A percentile compares a stretch with the other conserved stretches of the same genome.
phyloP scores from a whole-genome alignment of 768 basidiomycete species.

The Tulasnella sp. region DNA sequence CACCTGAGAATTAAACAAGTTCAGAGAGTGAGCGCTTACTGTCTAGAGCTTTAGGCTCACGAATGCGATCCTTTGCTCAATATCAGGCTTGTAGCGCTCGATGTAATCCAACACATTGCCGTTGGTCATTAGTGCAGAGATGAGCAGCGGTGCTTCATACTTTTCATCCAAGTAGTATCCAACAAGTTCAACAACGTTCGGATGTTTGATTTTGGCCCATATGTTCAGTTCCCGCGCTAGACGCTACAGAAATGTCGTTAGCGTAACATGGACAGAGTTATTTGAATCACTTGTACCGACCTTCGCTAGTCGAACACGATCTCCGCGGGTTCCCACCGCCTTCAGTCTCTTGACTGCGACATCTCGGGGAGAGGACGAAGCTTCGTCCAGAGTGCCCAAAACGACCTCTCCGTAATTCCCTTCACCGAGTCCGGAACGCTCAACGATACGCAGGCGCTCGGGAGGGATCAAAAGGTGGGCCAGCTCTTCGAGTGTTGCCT shows the following conservation, averaged over 20 bases:
- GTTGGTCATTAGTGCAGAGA: not conserved
- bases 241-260: not conserved
- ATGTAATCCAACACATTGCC: not conserved
- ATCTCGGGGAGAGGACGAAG: not conserved
- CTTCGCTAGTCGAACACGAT: not conserved
- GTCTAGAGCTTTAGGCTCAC: not conserved
- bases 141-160: not conserved
- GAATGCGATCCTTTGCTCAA: not conserved
- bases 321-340: not conserved
- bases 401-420: not conserved
- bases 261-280: not conserved
- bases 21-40: not conserved
- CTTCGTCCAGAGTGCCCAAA: not conserved
- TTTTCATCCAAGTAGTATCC: not conserved
- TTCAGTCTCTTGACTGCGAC: not conserved
- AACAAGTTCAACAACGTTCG: not conserved
- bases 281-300: not conserved
- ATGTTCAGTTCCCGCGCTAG: not conserved
- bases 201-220: not conserved
- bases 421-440: not conserved
- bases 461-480: not conserved
- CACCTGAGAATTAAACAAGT: not conserved
- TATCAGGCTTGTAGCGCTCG: not conserved
- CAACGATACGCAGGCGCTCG: not conserved
- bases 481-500: not conserved